Evolutionary conservation across 768 basidiomycete genomes (phyloP).

Genomic region (Galerina sulciceps): DNA sequence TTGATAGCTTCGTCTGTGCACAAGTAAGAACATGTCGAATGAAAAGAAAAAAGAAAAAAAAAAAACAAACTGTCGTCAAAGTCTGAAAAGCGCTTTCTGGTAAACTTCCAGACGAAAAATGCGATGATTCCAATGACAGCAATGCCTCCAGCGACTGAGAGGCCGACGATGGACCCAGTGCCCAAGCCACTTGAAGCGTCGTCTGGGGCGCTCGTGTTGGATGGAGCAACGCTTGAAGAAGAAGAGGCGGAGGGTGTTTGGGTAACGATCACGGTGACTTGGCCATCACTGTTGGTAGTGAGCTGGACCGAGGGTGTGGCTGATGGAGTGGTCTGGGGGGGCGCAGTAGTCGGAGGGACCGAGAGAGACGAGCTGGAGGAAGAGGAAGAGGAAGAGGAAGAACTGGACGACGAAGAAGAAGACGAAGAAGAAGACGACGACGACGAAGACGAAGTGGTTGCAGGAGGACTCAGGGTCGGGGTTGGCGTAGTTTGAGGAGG

Average conservation of each 20-base stretch:
- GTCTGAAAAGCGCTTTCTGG: slow-evolving; percentile 73
- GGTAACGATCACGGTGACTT: slow-evolving; percentile 29
- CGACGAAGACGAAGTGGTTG: not conserved
- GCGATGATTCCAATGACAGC: slow-evolving; percentile 70
- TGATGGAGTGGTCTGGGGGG: slow-evolving; percentile 16
- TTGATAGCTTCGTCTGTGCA: slow-evolving; percentile 80
- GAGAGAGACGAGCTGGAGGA: slow-evolving; percentile 17
- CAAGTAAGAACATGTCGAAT: slow-evolving; percentile 8
- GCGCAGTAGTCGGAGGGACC: slow-evolving; percentile 17
- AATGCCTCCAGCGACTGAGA: slow-evolving; percentile 82
- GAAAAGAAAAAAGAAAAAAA: not conserved
- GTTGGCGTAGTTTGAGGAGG: not conserved
- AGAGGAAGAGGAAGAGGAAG: slow-evolving; percentile 13
- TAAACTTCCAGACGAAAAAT: slow-evolving; percentile 88
- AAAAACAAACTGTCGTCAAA: slow-evolving; percentile 77
- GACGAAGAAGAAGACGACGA: not conserved
- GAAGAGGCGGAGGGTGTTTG: slow-evolving; percentile 16
- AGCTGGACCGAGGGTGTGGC: not conserved
- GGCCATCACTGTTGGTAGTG: slow-evolving; percentile 24
- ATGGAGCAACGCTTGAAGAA: slow-evolving; percentile 28
- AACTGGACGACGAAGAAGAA: slow-evolving; percentile 1
- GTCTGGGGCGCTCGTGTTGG: slow-evolving; percentile 26
- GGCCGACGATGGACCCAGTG: slow-evolving; percentile 76
- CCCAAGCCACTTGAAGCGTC: slow-evolving; percentile 44
- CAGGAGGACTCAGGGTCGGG: not conserved